Evolutionary conservation across 345 rosid genomes (phyloP), one percentile per base, ranked within the genome.

Genomic region (Boechera retrofracta): DNA sequence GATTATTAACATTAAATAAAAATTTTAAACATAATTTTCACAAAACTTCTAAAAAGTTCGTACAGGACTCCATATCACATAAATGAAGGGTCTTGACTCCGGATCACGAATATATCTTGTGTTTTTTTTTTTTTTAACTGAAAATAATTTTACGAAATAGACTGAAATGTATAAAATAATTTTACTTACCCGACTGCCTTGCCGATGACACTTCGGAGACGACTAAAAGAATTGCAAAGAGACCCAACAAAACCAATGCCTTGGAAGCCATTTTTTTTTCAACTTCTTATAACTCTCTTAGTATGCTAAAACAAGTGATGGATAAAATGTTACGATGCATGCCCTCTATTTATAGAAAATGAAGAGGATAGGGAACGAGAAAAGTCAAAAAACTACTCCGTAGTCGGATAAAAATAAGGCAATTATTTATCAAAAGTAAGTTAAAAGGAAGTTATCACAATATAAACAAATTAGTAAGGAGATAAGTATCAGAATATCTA

Each of bases 181-280:
- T 39, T 39, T 39, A 10, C 42, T 1, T 73, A 73, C 77, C 73
- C 0, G 64, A 3, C 38, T 72, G 48, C 38, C 38, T 72, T 62
- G 69, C 73, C 0, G 45, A 54, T 0, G 39, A 51, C 28, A 67
- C 54, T 69, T 76, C 68, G 6, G 6, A 67, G 44, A 67, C 68
- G 11, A 75, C 60, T 21, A 67, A 12, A 48, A 75, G 54, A 67
- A 67, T 6, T 45, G 67, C 67, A 51, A 75, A 48, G 73, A 75
- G 41, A 67, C 79, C 79, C 18, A 75, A 67, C 26, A 75, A 8
- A 59, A 75, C 1, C 79, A 75, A 75, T 47, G 67, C 4, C 39
- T 75, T 75, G 35, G 73, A 75, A 59, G 60, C 73, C 79, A 75
- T 75, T 38, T 51, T 59, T 36, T 67, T 29, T 36, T 67, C 29